Evolutionary conservation across 164 flowering plant genomes (phyloP).

Genomic region (Macadamia integrifolia): DNA sequence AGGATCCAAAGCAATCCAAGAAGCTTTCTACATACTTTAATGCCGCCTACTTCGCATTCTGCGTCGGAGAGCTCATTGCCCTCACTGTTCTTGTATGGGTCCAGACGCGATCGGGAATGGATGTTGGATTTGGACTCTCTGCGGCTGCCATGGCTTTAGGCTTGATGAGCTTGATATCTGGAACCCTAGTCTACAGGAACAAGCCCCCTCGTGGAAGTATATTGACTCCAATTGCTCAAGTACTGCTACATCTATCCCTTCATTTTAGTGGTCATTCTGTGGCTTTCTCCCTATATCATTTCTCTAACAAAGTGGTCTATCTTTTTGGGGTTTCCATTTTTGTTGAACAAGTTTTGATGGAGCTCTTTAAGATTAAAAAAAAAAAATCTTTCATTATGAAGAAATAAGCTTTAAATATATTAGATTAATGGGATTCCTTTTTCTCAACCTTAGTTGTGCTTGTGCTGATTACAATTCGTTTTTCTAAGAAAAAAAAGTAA

Average conservation of each 20-base stretch:
- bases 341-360: too few relatives aligned
- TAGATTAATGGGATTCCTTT: too few relatives aligned
- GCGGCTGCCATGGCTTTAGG: conserved; percentile 91
- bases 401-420: too few relatives aligned
- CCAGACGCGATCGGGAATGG: conserved; percentile 96
- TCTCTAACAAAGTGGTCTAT: too few relatives aligned
- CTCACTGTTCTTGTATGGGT: conserved; percentile 81
- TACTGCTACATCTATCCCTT: conserved; percentile 12
- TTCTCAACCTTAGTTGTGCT: too few relatives aligned
- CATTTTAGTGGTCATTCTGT: too few relatives aligned
- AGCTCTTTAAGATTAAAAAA: too few relatives aligned
- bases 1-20: conserved; percentile 46
- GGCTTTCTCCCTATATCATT: too few relatives aligned
- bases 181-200: conserved; percentile 62
- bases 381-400: too few relatives aligned
- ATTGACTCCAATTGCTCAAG: conserved; percentile 85
- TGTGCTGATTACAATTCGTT: too few relatives aligned
- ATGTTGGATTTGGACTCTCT: conserved; percentile 88
- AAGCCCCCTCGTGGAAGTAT: conserved; percentile 85
- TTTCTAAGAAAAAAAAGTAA: too few relatives aligned
- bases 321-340: too few relatives aligned
- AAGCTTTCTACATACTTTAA: conserved; percentile 89
- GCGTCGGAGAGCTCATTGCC: conserved; percentile 79
- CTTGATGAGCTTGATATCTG: conserved; percentile 58
- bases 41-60: conserved; percentile 87